These are phyloP conservation scores for Ocimum tenuiflorum DNA, from an alignment of 257 asterid genomes.

Conservation along the genomic window DNA sequence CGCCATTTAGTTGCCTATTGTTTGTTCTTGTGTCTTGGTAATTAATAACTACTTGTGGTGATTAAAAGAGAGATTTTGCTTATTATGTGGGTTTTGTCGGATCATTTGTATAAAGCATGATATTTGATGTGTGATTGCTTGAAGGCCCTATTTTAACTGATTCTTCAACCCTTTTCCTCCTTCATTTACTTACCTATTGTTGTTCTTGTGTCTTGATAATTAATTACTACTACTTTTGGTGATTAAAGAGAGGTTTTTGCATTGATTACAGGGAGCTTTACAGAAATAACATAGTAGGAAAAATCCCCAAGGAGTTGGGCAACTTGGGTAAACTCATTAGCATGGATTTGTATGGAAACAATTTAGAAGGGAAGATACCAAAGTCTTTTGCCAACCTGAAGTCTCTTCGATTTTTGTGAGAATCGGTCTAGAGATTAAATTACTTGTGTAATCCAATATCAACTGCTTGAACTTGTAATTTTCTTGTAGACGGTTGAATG, in stretches of 20 bases:
- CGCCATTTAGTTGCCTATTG: too few relatives aligned
- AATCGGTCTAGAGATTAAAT: background rate
- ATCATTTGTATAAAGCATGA: too few relatives aligned
- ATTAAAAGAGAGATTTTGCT: too few relatives aligned
- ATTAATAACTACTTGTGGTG: too few relatives aligned
- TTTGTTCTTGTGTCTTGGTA: too few relatives aligned
- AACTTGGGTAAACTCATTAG: conserved; percentile 56
- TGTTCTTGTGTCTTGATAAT: background rate
- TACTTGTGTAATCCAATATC: background rate
- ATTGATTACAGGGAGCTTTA: conserved; percentile 67
- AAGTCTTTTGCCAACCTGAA: conserved; percentile 58
- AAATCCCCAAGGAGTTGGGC: conserved; percentile 73
- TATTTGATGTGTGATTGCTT: too few relatives aligned
- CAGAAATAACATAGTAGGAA: conserved; percentile 49
- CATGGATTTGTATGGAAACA: conserved; percentile 79
- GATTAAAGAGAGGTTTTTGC: conserved; percentile 8
- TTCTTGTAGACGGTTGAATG: conserved; percentile 52
- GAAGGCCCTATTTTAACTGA: background rate
- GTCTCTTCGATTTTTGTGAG: conserved; percentile 76
- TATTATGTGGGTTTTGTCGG: too few relatives aligned
- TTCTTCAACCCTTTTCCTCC: background rate
- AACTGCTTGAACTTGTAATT: background rate
- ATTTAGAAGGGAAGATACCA: conserved; percentile 58
- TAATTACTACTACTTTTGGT: background rate
- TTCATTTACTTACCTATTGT: background rate